phyloP scores from a whole-genome alignment of 2,329 filamentous ascomycete genomes.

The Fusarium domesticum region DNA sequence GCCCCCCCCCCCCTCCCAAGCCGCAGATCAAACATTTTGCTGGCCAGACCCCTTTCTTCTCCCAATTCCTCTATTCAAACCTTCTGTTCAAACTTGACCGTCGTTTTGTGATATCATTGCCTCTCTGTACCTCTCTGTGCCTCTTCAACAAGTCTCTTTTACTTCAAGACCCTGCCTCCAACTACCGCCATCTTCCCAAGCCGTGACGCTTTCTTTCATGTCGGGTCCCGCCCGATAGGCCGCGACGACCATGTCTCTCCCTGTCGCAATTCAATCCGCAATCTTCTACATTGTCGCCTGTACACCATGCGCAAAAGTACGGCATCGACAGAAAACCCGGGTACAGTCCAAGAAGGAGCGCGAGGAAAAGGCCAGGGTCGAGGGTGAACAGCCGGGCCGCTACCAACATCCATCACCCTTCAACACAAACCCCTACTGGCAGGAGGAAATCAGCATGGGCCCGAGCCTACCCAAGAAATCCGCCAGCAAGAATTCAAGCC shows the following conservation, averaged over 20 bases:
- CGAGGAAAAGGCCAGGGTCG: slow-evolving; percentile 60
- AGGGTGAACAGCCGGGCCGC: slow-evolving; percentile 66
- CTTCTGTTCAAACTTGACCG: not conserved
- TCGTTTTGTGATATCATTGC: not conserved
- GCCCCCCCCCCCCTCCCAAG: slow-evolving; percentile 4
- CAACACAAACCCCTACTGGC: slow-evolving; percentile 85
- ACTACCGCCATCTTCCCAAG: not conserved
- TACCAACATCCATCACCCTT: slow-evolving; percentile 81
- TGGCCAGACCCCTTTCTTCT: not conserved
- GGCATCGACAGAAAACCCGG: slow-evolving; percentile 66
- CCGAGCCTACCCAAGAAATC: slow-evolving; percentile 68
- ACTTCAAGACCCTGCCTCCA: slow-evolving; percentile 1
- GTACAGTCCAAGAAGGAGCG: slow-evolving; percentile 67
- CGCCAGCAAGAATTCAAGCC: slow-evolving; percentile 55
- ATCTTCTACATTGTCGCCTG: slow-evolving; percentile 77
- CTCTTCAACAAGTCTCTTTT: slow-evolving; percentile 1
- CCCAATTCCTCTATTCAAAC: not conserved
- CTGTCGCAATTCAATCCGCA: slow-evolving; percentile 67
- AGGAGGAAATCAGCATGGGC: slow-evolving; percentile 79
- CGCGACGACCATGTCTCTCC: slow-evolving; percentile 42
- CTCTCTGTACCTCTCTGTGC: not conserved
- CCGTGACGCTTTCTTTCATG: slow-evolving; percentile 14
- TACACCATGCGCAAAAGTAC: slow-evolving; percentile 71
- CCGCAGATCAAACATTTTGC: not conserved
- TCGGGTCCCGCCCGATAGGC: slow-evolving; percentile 16